Conservation (phyloP, 352 stramenopile genomes). For the Peronosclerospora sorghi region DNA sequence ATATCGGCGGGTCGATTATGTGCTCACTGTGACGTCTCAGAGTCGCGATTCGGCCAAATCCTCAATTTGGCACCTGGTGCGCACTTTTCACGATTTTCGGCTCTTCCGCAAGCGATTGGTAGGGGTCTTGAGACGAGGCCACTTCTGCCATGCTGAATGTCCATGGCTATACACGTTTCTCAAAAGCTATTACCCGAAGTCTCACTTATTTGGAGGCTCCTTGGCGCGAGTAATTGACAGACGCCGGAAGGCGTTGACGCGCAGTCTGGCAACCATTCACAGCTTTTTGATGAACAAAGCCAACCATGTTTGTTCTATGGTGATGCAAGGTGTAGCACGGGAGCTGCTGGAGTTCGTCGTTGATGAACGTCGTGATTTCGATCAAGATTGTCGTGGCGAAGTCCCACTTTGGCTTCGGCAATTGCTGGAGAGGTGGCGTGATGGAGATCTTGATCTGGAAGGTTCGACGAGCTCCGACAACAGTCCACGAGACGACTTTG, state of each 20-base stretch:
- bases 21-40: slow-evolving; percentile 18
- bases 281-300: slow-evolving; percentile 24
- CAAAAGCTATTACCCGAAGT: slow-evolving; percentile 36
- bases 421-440: slow-evolving; percentile 17
- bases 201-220: slow-evolving; percentile 19
- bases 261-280: slow-evolving; percentile 26
- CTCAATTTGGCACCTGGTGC: slow-evolving; percentile 24
- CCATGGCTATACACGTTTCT: slow-evolving; percentile 41
- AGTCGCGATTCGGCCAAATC: slow-evolving; percentile 1
- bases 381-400: slow-evolving; percentile 9
- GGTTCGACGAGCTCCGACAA: slow-evolving; percentile 11
- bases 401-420: slow-evolving; percentile 7
- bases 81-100: slow-evolving; percentile 36
- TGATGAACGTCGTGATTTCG: slow-evolving; percentile 1
- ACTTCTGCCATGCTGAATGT: slow-evolving; percentile 42
- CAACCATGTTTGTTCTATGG: slow-evolving; percentile 25
- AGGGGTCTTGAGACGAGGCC: slow-evolving; percentile 16
- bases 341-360: slow-evolving; percentile 29
- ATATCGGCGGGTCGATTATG: slow-evolving; percentile 17
- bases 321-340: slow-evolving; percentile 16
- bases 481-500: slow-evolving; percentile 5
- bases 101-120: slow-evolving; percentile 28
- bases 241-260: slow-evolving; percentile 27
- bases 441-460: slow-evolving; percentile 14
- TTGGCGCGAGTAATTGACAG: slow-evolving; percentile 20